Evolutionary conservation across 192 early-diverging fungal species (phyloP), one percentile per base, ranked within the genome.

Genomic region (Backusella sp.): DNA sequence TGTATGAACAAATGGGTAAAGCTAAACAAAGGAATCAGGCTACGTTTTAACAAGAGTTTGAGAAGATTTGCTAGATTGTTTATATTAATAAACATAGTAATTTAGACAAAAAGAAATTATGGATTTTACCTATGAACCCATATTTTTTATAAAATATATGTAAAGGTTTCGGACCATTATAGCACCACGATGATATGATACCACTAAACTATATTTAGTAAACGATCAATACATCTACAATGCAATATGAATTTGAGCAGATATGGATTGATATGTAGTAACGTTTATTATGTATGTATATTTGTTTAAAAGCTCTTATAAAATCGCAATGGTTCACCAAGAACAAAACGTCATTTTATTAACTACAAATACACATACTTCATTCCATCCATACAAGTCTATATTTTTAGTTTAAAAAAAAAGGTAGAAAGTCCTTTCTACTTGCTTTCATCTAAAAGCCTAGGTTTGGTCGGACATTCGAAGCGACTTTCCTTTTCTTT

Each of bases 401-500:
- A 49, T 49, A n/a, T 49, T n/a, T n/a, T 49, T 49, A 49, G 0
- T n/a, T 7, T 0, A 32, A 32, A 32, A 32, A 32, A 32, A 32
- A 32, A 32, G 0, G 32, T 32, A 3, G 46, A 49, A 49, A n/a
- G n/a, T 7, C 46, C 0, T 49, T 49, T 7, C 23, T 59, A 59
- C 21, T 59, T 11, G 53, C 53, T 59, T 59, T 59, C 53, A 12
- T 59, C 11, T 9, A 59, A 11, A 59, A 59, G 53, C 11, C 26
- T 59, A 9, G 53, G 53, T 59, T 59, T 68, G 23, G n/a, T 17
- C 19, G 44, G 28, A 68, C 66, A 76, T 68, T 66, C 34, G 11
- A 35, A 46, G 28, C 66, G 30, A 2, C 21, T n/a, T 21, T 68
- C 41, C 53, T 67, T 67, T 21, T 44, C 19, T 34, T 68, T 46